A percentile compares a stretch with the other conserved stretches of the same genome.
phyloP scores from a whole-genome alignment of 345 rosid species.

The Kandelia obovata region DNA sequence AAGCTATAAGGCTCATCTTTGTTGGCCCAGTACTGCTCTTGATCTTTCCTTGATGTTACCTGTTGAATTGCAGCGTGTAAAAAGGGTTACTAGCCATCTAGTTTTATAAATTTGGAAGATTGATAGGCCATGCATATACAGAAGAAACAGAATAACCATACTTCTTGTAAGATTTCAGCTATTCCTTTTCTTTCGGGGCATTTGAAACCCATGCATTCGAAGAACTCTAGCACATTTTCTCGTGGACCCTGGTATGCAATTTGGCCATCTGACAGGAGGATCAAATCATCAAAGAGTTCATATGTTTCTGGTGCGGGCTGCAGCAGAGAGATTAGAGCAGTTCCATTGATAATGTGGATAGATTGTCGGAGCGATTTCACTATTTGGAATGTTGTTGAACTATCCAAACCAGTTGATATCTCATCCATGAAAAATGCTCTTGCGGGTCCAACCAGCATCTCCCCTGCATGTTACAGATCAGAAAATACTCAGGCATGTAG shows the following conservation, averaged over 20 bases:
- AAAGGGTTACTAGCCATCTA: neutral
- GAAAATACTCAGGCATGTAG: neutral
- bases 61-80: constrained; percentile 11
- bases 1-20: constrained; percentile 56
- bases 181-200: constrained; percentile 21
- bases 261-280: constrained; percentile 17
- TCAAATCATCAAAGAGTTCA: constrained; percentile 20
- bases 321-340: constrained; percentile 15
- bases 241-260: constrained; percentile 22
- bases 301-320: constrained; percentile 22
- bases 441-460: constrained; percentile 22
- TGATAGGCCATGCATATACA: too few relatives aligned
- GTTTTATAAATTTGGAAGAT: too few relatives aligned
- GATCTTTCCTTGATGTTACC: constrained; percentile 77
- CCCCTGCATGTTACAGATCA: constrained; percentile 17
- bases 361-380: constrained; percentile 17
- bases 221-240: constrained; percentile 5
- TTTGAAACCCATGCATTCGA: constrained; percentile 23
- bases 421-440: constrained; percentile 22
- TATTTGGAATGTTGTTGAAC: constrained; percentile 22
- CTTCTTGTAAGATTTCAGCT: constrained; percentile 24
- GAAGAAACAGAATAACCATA: constrained; percentile 10
- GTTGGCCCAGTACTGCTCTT: constrained; percentile 70
- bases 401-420: constrained; percentile 25
- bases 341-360: constrained; percentile 16